Base-by-base conservation (phyloP, 768 basidiomycete species). In the Tephrocybe sp. region DNA sequence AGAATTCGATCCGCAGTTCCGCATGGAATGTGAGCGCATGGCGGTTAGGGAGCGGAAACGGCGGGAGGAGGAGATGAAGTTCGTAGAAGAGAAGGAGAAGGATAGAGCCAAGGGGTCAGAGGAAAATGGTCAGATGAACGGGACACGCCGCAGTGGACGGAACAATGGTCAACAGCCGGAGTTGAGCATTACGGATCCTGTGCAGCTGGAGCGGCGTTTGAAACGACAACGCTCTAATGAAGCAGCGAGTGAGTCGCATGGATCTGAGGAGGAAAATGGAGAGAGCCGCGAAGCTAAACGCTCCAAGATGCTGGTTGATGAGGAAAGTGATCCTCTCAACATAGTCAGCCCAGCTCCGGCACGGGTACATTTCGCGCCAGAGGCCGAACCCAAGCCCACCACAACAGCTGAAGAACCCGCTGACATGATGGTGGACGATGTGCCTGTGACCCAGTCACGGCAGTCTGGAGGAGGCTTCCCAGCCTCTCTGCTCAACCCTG, bases 21-120 rank as follows among this genome's bases (percentile, higher is more conserved):
- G 75, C 45, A 51, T 84, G 23, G 96, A 98, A 65, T 98, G 95
- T 65, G 85, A 89, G 64, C 77, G 89, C 56, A 94, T 95, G 89
- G 88, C 91, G 12, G 76, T 68, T 34, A 74, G 85, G 45, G 89
- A 95, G 63, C 71, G 83, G 52, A 80, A 84, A 68, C 74, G 89
- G 58, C 67, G 82, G 52, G 79, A 80, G 8, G 84, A 82, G 53
- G 62, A 75, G 45, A 75, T 74, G 64, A 79, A 83, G 60, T 71
- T 73, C 31, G 79, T 74, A 34, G 84, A 74, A 47, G 72, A 68
- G 32, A 68, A 67, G 57, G 71, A 66, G 35, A 79, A 69, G 59
- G 76, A 63, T 13, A 68, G 70, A 47, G 66, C 62, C 14, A 61
- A 52, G 49, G 65, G 20, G 16, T 16, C 32, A 3, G 55, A 65